Conservation (phyloP, 768 basidiomycete species). For the Amanita fuliginea region DNA sequence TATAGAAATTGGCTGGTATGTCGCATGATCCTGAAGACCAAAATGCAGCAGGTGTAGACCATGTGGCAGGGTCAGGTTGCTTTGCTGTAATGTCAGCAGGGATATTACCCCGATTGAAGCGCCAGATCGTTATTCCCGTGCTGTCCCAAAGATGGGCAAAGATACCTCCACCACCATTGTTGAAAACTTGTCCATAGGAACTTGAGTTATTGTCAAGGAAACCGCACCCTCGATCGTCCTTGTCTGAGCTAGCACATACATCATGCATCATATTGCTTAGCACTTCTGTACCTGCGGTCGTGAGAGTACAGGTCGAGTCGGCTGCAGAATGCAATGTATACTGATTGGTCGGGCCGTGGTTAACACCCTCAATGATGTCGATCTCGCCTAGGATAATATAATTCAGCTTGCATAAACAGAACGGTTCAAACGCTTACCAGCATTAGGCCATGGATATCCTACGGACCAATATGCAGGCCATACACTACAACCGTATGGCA, state of each 20-base stretch:
- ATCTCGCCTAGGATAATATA: conserved; percentile 36
- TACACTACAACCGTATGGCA: conserved; percentile 65
- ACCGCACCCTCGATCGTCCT: conserved; percentile 38
- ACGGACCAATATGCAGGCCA: conserved; percentile 47
- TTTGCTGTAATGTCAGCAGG: conserved; percentile 37
- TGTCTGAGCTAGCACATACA: conserved; percentile 28
- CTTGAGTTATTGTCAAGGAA: conserved; percentile 28
- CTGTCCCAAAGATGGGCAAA: conserved; percentile 45
- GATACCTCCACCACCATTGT: conserved; percentile 34
- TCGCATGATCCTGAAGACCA: conserved; percentile 40
- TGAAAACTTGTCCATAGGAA: conserved; percentile 37
- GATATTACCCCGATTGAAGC: conserved; percentile 39
- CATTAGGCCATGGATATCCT: conserved; percentile 40
- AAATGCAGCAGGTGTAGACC: conserved; percentile 42
- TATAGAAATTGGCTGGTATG: conserved; percentile 36
- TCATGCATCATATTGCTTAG: conserved; percentile 18
- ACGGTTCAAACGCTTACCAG: conserved; percentile 20
- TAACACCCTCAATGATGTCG: conserved; percentile 68
- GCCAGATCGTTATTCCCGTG: conserved; percentile 44
- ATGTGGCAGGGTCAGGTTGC: conserved; percentile 34
- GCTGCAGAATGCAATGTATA: conserved; percentile 52
- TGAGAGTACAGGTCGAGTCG: conserved; percentile 27
- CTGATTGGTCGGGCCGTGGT: conserved; percentile 45
- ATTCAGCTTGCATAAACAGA: neutral
- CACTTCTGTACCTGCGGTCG: conserved; percentile 14